Percentiles rank a stretch among this genome's conserved stretches.
phyloP scores from a whole-genome alignment of 768 basidiomycete genomes.

The Lentinus brumalis region DNA sequence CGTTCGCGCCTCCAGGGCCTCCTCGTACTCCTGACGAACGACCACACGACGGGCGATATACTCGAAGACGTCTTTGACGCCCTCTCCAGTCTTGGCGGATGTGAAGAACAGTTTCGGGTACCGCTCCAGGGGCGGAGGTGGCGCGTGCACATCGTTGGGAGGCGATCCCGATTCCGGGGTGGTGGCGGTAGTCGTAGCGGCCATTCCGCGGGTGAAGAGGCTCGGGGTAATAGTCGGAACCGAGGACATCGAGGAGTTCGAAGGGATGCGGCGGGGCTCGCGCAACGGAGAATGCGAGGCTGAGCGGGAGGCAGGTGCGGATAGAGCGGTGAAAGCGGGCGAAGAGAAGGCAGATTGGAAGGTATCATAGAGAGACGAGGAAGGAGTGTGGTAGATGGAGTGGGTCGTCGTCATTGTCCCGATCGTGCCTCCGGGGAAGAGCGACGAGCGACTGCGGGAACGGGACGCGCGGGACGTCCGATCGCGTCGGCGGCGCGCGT shows the following conservation, averaged over 20 bases:
- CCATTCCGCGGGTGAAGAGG: slow-evolving; percentile 41
- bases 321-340: slow-evolving; percentile 41
- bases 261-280: slow-evolving; percentile 34
- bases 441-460: slow-evolving; percentile 48
- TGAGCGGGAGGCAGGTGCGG: slow-evolving; percentile 23
- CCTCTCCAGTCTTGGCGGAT: slow-evolving; percentile 77
- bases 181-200: slow-evolving; percentile 25
- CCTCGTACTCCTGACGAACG: slow-evolving; percentile 67
- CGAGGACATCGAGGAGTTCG: slow-evolving; percentile 45
- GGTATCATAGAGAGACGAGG: slow-evolving; percentile 70
- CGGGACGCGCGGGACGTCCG: slow-evolving; percentile 30
- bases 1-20: slow-evolving; percentile 49
- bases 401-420: slow-evolving; percentile 58
- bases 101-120: slow-evolving; percentile 73
- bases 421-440: slow-evolving; percentile 44
- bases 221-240: slow-evolving; percentile 63
- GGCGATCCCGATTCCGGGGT: slow-evolving; percentile 26
- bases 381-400: slow-evolving; percentile 76
- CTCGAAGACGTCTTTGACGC: slow-evolving; percentile 73
- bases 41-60: slow-evolving; percentile 70
- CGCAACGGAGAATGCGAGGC: slow-evolving; percentile 24
- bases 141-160: slow-evolving; percentile 8
- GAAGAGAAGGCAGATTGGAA: slow-evolving; percentile 65
- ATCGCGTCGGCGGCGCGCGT: slow-evolving; percentile 30
- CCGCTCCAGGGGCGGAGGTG: slow-evolving; percentile 41